phyloP scores from a whole-genome alignment of 2,329 filamentous ascomycete genomes.

The Trichoderma atrobrunneum region DNA sequence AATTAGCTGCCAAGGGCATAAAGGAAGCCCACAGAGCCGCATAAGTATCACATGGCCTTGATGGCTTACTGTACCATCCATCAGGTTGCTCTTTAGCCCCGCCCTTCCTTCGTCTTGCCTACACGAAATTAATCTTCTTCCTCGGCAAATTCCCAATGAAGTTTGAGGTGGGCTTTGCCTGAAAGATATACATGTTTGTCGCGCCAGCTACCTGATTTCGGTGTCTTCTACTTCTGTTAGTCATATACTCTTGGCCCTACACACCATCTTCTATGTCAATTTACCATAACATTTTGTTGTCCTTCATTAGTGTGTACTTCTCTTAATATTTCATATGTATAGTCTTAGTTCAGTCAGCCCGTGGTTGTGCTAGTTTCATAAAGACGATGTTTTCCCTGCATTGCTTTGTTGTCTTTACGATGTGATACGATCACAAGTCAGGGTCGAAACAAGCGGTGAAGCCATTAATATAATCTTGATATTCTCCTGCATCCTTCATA shows the following conservation, averaged over 20 bases:
- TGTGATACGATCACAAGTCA: too few relatives aligned
- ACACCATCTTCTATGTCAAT: not conserved
- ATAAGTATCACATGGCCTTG: not conserved
- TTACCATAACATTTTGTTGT: not conserved
- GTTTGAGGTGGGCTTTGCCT: not conserved
- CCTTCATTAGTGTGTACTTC: not conserved
- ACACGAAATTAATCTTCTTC: not conserved
- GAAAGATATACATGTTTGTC: not conserved
- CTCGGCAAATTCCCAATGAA: not conserved
- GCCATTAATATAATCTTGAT: not conserved
- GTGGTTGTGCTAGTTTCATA: not conserved
- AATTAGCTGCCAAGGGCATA: not conserved
- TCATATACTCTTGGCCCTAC: not conserved
- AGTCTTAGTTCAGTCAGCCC: too few relatives aligned
- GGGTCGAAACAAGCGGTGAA: conserved; percentile 4
- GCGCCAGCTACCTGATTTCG: not conserved
- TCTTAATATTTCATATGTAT: not conserved
- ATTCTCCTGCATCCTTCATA: not conserved
- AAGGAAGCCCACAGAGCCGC: not conserved
- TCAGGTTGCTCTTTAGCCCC: not conserved
- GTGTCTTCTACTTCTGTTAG: not conserved
- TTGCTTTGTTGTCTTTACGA: not conserved
- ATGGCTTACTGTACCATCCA: not conserved
- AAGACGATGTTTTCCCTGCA: not conserved
- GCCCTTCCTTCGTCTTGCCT: not conserved